phyloP scores from a whole-genome alignment of 352 stramenopile species.

The Pythium guiyangense region DNA sequence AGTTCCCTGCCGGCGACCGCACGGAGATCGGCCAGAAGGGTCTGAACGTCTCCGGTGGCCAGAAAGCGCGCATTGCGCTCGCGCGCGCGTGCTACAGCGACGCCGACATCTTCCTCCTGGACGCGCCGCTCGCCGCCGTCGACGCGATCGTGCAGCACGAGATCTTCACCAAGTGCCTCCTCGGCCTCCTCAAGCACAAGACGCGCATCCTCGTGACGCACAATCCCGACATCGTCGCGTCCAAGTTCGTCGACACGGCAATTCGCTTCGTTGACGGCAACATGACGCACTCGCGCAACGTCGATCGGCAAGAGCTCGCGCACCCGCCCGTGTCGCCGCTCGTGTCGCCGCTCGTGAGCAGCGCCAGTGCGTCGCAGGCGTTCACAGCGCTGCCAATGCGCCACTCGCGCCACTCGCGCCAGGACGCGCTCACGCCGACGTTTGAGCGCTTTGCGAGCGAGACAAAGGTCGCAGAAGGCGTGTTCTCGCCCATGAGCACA shows the following conservation, averaged over 20 bases:
- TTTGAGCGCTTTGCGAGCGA: slow-evolving; percentile 25
- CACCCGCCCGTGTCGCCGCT: slow-evolving; percentile 14
- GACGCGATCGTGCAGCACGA: slow-evolving; percentile 70
- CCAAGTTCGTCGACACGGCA: slow-evolving; percentile 52
- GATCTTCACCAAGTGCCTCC: slow-evolving; percentile 79
- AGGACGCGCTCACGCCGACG: slow-evolving; percentile 3
- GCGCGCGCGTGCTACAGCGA: slow-evolving; percentile 86
- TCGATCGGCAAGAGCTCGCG: slow-evolving; percentile 25
- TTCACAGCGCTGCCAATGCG: no score
- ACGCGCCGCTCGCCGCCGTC: slow-evolving; percentile 46
- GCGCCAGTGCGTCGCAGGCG: slow-evolving; percentile 1
- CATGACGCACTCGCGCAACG: slow-evolving; percentile 42
- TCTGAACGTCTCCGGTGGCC: slow-evolving; percentile 53
- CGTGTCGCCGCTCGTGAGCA: slow-evolving; percentile 28
- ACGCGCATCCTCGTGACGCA: slow-evolving; percentile 68
- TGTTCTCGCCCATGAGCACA: slow-evolving; percentile 27
- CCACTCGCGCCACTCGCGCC: not conserved
- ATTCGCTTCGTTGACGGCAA: slow-evolving; percentile 45
- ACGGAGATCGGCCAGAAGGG: slow-evolving; percentile 72
- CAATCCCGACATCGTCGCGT: slow-evolving; percentile 60
- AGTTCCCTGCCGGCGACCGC: slow-evolving; percentile 79
- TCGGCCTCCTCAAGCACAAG: slow-evolving; percentile 58
- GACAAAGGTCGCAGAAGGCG: slow-evolving; percentile 19
- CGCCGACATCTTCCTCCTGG: slow-evolving; percentile 62
- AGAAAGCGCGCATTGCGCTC: slow-evolving; percentile 72